Percentiles rank a stretch among this genome's conserved stretches.
These are phyloP conservation scores for Phaffia rhodozyma DNA, from an alignment of 1,284 basidiomycete genomes.

Conservation along the genomic window DNA sequence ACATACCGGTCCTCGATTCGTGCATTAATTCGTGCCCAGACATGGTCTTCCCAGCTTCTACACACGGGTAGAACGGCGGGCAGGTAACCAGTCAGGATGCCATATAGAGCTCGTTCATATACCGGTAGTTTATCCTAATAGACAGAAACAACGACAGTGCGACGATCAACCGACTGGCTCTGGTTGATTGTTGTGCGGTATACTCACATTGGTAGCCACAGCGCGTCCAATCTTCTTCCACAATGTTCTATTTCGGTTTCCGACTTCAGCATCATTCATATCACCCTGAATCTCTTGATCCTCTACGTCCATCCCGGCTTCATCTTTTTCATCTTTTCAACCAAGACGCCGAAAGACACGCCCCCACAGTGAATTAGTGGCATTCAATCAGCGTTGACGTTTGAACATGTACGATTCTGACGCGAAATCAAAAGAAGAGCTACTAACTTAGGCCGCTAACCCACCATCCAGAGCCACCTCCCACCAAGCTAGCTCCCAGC, in stretches of 20 bases:
- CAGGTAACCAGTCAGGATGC: constrained; percentile 74
- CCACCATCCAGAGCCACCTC: constrained; percentile 16
- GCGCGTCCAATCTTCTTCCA: constrained; percentile 77
- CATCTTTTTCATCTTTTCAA: constrained; percentile 6
- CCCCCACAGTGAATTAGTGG: no score
- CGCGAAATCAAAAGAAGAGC: not conserved
- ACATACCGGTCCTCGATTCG: constrained; percentile 53
- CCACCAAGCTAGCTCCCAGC: constrained; percentile 12
- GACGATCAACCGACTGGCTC: not conserved
- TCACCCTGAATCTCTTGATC: not conserved
- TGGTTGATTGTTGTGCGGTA: not conserved
- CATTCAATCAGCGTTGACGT: not conserved
- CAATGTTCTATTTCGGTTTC: constrained; percentile 40
- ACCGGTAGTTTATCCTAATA: constrained; percentile 52
- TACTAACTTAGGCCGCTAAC: constrained; percentile 11
- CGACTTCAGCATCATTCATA: constrained; percentile 9
- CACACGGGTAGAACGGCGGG: constrained; percentile 62
- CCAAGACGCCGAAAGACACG: no score
- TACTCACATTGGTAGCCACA: constrained; percentile 59
- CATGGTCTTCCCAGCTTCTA: constrained; percentile 81
- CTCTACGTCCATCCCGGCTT: constrained; percentile 6
- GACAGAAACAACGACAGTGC: not conserved
- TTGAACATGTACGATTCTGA: not conserved
- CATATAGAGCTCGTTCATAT: constrained; percentile 73
- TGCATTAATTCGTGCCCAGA: constrained; percentile 83